Evolutionary conservation across 2,329 filamentous ascomycete genomes (phyloP), one percentile per base, ranked within the genome.

Genomic region (Pseudogymnoascus sp.): DNA sequence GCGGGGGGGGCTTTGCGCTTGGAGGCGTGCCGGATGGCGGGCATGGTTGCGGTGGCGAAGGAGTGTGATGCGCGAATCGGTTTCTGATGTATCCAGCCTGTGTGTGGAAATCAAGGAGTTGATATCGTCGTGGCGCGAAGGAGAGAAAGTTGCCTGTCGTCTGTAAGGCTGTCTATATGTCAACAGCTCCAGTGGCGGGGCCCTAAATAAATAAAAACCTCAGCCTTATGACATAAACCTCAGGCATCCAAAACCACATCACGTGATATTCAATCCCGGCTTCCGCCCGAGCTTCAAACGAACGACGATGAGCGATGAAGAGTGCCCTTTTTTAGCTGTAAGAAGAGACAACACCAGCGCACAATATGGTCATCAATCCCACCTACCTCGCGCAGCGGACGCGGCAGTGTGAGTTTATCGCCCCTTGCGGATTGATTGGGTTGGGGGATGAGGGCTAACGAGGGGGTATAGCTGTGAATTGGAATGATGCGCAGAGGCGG

Each of bases 371-470:
- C 76, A 92, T 97, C 79, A 90, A 92, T 78, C 91, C 93, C 70
- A 97, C 93, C 66, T 92, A 93, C 79, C 91, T 97, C 75, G 93
- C 90, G 74, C 85, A 89, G 77, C 84, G 84, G 78, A 90, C 89
- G 78, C 85, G 87, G 76, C 85, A 89, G 75, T 93, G 90, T 93
- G 77, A 77, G 88, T 79, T 40, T 40, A 8, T 59, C 62, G 59
- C 63, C 64, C 35, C 24, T 61, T n/a, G 33, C 12, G 64, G 41
- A 41, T 19, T 66, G 50, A 75, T 77, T 81, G 28, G 60, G 28
- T 62, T 66, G 70, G 63, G 69, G 64, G 12, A 46, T 64, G 61
- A 59, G 43, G 24, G 63, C 24, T 65, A 73, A 71, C 62, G 46
- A 62, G 43, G 41, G 63, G 68, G 73, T 76, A 26, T 26, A 97